Conservation (phyloP, 2,329 filamentous ascomycete species). For the Bipolaris oryzae region DNA sequence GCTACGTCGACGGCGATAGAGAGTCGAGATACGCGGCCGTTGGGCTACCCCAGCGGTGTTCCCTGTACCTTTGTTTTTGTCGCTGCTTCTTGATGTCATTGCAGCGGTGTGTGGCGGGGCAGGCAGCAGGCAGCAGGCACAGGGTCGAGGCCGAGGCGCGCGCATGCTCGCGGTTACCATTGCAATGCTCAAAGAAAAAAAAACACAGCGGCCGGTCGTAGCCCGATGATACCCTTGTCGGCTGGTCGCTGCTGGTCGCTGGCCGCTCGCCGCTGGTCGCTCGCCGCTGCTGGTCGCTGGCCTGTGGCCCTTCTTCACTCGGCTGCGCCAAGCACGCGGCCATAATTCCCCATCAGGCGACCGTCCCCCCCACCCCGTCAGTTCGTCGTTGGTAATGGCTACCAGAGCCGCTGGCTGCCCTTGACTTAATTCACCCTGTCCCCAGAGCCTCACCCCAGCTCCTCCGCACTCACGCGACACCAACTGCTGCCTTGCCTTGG, state of each 20-base stretch:
- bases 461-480: constrained; percentile 18
- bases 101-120: background rate
- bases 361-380: constrained; percentile 14
- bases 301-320: no score
- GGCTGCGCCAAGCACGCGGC: constrained; percentile 13
- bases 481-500: constrained; percentile 3
- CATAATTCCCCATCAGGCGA: constrained; percentile 15
- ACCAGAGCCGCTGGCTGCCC: constrained; percentile 16
- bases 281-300: no score
- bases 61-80: background rate
- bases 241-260: no score
- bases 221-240: constrained; percentile 14
- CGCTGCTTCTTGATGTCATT: background rate
- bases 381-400: constrained; percentile 20
- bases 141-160: background rate
- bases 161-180: constrained; percentile 7
- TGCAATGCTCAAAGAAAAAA: constrained; percentile 7
- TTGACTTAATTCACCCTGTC: constrained; percentile 21
- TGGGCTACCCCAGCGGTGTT: background rate
- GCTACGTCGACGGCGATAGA: background rate
- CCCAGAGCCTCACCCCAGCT: constrained; percentile 24
- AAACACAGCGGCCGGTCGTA: constrained; percentile 16
- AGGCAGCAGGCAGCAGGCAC: no score
- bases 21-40: background rate
- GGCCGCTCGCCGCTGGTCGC: no score